Evolutionary conservation across 2,329 filamentous ascomycete species (phyloP).

Genomic region (Neospermospora avenae): DNA sequence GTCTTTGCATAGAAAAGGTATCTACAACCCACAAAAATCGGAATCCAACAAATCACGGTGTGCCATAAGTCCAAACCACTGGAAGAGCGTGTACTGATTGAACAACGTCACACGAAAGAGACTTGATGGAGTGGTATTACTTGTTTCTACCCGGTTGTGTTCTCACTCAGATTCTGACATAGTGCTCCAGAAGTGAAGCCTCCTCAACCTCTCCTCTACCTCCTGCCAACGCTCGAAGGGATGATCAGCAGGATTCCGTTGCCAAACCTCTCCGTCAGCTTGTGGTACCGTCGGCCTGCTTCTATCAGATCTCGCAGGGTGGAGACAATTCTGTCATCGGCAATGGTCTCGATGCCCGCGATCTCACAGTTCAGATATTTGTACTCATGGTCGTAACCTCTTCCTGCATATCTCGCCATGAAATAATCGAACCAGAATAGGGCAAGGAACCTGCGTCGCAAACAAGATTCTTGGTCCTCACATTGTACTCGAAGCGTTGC

Average conservation of each 20-base stretch:
- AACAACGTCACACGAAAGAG: no score
- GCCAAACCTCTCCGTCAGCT: slow-evolving; percentile 12
- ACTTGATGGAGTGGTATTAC: no score
- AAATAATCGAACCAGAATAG: slow-evolving; percentile 19
- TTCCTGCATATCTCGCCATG: slow-evolving; percentile 11
- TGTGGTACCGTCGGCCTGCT: slow-evolving; percentile 16
- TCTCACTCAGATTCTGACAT: no score
- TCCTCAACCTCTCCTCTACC: no score
- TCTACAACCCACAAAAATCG: no score
- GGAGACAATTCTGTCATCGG: slow-evolving; percentile 9
- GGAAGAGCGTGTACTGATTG: no score
- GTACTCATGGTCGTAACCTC: slow-evolving; percentile 17
- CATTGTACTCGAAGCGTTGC: slow-evolving; percentile 4
- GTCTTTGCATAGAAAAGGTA: no score
- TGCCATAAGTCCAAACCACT: no score
- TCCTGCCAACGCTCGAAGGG: slow-evolving; percentile 15
- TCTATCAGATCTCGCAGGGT: slow-evolving; percentile 13
- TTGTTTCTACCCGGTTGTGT: no score
- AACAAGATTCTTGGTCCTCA: slow-evolving; percentile 13
- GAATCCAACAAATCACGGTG: no score
- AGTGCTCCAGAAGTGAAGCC: no score
- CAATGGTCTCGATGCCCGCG: slow-evolving; percentile 6
- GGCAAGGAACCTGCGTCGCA: slow-evolving; percentile 14
- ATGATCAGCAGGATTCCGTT: slow-evolving; percentile 16
- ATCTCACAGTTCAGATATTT: slow-evolving; percentile 8